Percentiles rank a stretch among this genome's conserved stretches.
These are phyloP conservation scores for Trichoderma sp. DNA, from an alignment of 2,329 filamentous ascomycete species.

Conservation along the genomic window DNA sequence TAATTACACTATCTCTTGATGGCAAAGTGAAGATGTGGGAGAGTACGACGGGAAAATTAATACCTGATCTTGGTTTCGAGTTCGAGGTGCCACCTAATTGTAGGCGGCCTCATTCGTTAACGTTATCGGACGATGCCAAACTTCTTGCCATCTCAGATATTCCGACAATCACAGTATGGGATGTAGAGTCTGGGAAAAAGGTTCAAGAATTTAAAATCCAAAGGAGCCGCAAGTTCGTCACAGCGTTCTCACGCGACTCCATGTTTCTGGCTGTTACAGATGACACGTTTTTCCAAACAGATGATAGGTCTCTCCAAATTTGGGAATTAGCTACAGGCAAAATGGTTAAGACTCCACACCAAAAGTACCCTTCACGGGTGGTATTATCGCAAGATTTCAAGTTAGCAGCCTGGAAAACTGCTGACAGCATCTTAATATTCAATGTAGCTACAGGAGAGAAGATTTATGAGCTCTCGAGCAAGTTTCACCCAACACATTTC, in stretches of 20 bases:
- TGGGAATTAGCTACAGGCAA: background rate
- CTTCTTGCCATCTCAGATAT: background rate
- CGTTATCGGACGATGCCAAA: background rate
- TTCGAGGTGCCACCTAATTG: background rate
- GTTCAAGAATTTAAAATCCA: background rate
- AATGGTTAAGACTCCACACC: background rate
- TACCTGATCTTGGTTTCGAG: background rate
- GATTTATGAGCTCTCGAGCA: background rate
- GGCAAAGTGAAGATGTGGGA: background rate
- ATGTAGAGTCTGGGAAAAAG: background rate
- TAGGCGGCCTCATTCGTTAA: fast-evolving
- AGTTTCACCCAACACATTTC: background rate
- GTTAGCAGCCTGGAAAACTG: background rate
- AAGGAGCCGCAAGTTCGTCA: fast-evolving
- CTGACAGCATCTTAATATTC: background rate
- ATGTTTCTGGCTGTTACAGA: background rate
- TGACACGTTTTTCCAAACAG: background rate
- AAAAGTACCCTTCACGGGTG: too few species aligned
- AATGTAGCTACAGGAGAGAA: background rate
- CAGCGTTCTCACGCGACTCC: background rate
- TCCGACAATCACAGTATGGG: background rate
- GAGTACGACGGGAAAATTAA: background rate
- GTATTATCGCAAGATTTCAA: background rate
- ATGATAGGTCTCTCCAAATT: background rate
- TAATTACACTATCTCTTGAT: background rate